Percentiles rank a stretch among this genome's conserved stretches.
phyloP scores from a whole-genome alignment of 2,329 filamentous ascomycete species.

The Alternaria arborescens region DNA sequence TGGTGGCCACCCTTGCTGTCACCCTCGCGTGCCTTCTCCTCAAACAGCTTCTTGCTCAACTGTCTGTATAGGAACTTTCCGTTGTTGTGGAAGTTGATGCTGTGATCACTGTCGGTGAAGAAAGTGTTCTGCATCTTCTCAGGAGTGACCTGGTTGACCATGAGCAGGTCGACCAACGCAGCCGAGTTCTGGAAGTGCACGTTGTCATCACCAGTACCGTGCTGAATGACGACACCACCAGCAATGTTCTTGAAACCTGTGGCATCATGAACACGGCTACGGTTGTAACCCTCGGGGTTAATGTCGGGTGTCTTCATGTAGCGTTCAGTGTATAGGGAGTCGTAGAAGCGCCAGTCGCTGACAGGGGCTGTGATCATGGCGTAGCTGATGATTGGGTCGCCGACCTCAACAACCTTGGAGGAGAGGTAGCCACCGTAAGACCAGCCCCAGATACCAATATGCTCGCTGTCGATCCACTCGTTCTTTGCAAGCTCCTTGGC shows the following conservation, averaged over 20 bases:
- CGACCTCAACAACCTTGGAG: conserved; percentile 70
- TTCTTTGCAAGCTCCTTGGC: conserved; percentile 64
- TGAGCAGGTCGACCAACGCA: conserved; percentile 68
- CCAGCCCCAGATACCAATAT: conserved; percentile 75
- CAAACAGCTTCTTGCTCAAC: conserved; percentile 67
- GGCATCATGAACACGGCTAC: conserved; percentile 65
- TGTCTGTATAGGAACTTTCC: conserved; percentile 68
- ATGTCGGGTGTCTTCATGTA: conserved; percentile 71
- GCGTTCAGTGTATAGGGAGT: conserved; percentile 75
- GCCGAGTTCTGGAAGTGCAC: conserved; percentile 75
- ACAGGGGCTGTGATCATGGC: conserved; percentile 72
- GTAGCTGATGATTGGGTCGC: conserved; percentile 68
- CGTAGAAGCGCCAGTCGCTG: conserved; percentile 75
- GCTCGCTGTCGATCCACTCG: conserved; percentile 64
- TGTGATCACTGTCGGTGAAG: conserved; percentile 72
- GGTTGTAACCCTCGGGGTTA: conserved; percentile 69
- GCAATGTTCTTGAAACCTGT: conserved; percentile 69
- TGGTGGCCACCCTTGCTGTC: conserved; percentile 54
- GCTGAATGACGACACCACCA: conserved; percentile 69
- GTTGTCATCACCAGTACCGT: conserved; percentile 75
- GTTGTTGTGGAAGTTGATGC: conserved; percentile 66
- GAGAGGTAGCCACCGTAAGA: conserved; percentile 73
- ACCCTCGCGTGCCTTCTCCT: conserved; percentile 64
- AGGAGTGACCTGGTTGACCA: conserved; percentile 66
- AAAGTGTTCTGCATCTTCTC: conserved; percentile 69